phyloP scores from a whole-genome alignment of 352 stramenopile genomes.

The Saprolegnia parasitica region DNA sequence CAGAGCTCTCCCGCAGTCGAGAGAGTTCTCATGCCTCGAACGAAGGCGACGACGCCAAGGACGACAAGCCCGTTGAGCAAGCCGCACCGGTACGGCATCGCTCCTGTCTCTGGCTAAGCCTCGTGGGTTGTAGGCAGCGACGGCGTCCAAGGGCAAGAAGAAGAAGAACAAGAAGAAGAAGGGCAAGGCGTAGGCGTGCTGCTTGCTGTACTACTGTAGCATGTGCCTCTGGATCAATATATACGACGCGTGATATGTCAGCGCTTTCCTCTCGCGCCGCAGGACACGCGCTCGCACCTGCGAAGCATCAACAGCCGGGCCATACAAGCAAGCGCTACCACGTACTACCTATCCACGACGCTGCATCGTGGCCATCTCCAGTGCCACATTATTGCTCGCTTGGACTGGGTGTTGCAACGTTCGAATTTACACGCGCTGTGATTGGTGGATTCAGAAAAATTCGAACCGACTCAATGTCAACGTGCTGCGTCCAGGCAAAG shows the following conservation, averaged over 20 bases:
- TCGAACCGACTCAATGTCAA: too few species aligned
- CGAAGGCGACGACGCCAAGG: constrained; percentile 19
- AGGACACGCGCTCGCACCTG: too few species aligned
- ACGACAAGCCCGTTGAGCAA: not conserved
- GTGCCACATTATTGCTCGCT: too few species aligned
- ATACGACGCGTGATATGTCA: too few species aligned
- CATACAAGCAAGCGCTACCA: too few species aligned
- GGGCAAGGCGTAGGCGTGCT: constrained; percentile 18
- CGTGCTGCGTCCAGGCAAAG: too few species aligned
- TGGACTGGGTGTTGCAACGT: too few species aligned
- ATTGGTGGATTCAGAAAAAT: not conserved
- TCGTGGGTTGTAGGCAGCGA: not conserved
- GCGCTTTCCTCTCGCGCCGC: too few species aligned
- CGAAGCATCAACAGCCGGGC: too few species aligned
- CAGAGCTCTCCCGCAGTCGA: not conserved
- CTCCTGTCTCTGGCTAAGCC: not conserved
- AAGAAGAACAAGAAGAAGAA: constrained; percentile 30
- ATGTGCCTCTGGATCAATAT: too few species aligned
- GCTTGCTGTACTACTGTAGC: not conserved
- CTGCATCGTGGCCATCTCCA: too few species aligned
- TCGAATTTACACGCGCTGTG: not conserved
- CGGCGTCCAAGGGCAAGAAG: constrained; percentile 27
- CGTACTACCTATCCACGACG: too few species aligned
- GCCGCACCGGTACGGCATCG: not conserved
- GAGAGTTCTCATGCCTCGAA: not conserved